These are phyloP conservation scores for Hemileccinum impolitum DNA, from an alignment of 768 basidiomycete genomes.

Conservation along the genomic window DNA sequence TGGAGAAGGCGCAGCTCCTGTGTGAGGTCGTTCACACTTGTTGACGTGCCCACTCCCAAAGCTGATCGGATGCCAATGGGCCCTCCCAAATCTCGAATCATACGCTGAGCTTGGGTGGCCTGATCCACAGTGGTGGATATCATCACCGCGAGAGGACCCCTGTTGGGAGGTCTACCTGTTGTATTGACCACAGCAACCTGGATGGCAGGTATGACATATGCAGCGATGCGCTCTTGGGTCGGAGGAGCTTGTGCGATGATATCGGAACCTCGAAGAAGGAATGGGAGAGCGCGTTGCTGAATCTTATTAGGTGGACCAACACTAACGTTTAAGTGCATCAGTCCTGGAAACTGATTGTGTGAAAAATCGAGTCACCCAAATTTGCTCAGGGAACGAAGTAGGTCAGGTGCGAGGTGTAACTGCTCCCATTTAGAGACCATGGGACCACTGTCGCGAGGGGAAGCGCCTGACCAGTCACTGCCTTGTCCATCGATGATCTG, in stretches of 20 bases:
- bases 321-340: conserved; percentile 39
- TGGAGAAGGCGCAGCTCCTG: conserved; percentile 83
- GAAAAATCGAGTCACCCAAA: conserved; percentile 70
- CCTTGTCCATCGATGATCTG: conserved; percentile 57
- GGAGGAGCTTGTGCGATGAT: conserved; percentile 99
- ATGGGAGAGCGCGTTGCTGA: conserved; percentile 94
- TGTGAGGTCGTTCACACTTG: conserved; percentile 52
- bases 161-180: conserved; percentile 50
- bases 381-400: conserved; percentile 84
- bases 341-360: conserved; percentile 3
- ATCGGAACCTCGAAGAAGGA: conserved; percentile 89
- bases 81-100: conserved; percentile 92
- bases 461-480: conserved; percentile 50
- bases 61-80: conserved; percentile 91
- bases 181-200: conserved; percentile 74
- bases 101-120: conserved; percentile 93
- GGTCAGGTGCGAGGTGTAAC: conserved; percentile 76
- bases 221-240: conserved; percentile 96
- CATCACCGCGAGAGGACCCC: conserved; percentile 84
- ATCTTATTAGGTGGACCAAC: conserved; percentile 99
- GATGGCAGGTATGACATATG: conserved; percentile 91
- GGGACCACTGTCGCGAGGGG: conserved; percentile 70
- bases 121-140: conserved; percentile 98
- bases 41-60: conserved; percentile 78
- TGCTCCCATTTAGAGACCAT: conserved; percentile 97